A percentile compares a stretch with the other conserved stretches of the same genome.
phyloP scores from a whole-genome alignment of 306 rosid species.

The Quillaja saponaria region DNA sequence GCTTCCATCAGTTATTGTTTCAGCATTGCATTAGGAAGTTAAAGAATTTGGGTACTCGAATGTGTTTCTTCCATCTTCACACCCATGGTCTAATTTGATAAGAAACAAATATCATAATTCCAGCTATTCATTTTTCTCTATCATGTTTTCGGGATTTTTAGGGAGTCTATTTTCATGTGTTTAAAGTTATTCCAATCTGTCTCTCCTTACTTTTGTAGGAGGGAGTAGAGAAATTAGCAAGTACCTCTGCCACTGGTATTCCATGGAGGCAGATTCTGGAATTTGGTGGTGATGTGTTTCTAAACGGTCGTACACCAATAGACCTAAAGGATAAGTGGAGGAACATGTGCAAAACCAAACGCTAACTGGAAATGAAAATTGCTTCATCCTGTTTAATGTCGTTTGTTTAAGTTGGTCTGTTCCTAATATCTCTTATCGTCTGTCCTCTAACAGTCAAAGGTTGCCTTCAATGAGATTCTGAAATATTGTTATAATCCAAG shows the following conservation, averaged over 20 bases:
- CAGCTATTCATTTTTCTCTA: not conserved
- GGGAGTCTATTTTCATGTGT: not conserved
- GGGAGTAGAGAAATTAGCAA: constrained; percentile 36
- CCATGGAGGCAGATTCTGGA: constrained; percentile 49
- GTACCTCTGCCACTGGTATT: constrained; percentile 21
- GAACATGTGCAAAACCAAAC: constrained; percentile 32
- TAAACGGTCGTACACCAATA: constrained; percentile 28
- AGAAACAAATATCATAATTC: not conserved
- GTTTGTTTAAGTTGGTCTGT: too few species aligned
- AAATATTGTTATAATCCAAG: too few species aligned
- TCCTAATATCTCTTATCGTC: too few species aligned
- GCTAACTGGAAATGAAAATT: constrained; percentile 7
- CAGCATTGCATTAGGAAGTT: too few species aligned
- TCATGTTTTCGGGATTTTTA: not conserved
- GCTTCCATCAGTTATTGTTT: too few species aligned
- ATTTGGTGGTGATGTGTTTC: constrained; percentile 42
- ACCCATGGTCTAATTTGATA: too few species aligned
- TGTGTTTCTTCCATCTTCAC: too few species aligned
- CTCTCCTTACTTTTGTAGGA: constrained; percentile 24
- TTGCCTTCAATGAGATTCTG: too few species aligned
- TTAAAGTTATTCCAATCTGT: not conserved
- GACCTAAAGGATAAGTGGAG: constrained; percentile 58
- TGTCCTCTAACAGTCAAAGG: too few species aligned
- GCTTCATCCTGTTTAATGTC: not conserved
- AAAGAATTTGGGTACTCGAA: too few species aligned